Conservation (phyloP, 1,284 basidiomycete genomes). For the Fomitopsis betulina region DNA sequence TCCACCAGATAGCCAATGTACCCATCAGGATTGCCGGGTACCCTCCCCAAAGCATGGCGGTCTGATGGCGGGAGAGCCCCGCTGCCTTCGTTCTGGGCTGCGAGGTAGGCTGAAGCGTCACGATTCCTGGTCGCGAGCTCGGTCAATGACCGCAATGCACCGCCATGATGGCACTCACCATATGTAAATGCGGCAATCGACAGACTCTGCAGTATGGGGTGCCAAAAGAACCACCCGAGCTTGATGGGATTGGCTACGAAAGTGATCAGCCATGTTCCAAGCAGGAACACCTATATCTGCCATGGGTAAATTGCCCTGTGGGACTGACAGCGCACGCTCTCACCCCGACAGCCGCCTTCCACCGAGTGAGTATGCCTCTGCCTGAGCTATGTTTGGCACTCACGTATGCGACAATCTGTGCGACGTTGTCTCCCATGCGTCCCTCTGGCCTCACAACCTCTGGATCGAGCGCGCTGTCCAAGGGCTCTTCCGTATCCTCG, state of each 20-base stretch:
- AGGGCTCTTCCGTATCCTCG: not conserved
- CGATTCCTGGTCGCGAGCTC: conserved; percentile 37
- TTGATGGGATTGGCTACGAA: conserved; percentile 43
- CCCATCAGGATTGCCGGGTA: conserved; percentile 53
- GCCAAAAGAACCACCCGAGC: conserved; percentile 59
- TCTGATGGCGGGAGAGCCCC: conserved; percentile 61
- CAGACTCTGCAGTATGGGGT: conserved; percentile 57
- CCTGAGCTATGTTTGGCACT: conserved; percentile 13
- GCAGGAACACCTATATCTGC: conserved; percentile 37
- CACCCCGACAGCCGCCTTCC: conserved; percentile 18
- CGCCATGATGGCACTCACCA: conserved; percentile 33
- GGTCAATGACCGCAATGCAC: not conserved
- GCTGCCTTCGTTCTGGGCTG: conserved; percentile 58
- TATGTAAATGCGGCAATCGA: conserved; percentile 53
- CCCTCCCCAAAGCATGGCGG: conserved; percentile 47
- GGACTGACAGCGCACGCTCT: not conserved
- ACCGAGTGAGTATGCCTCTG: not conserved
- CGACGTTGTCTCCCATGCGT: conserved; percentile 36
- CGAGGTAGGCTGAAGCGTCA: conserved; percentile 72
- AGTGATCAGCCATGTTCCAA: conserved; percentile 50
- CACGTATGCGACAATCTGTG: conserved; percentile 36
- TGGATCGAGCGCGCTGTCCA: conserved; percentile 30
- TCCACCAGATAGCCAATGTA: conserved; percentile 46
- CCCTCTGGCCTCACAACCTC: conserved; percentile 33
- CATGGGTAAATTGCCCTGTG: not conserved